These are phyloP conservation scores for Ceratocystis alfenasii DNA, from an alignment of 2,329 filamentous ascomycete genomes.

Conservation along the genomic window DNA sequence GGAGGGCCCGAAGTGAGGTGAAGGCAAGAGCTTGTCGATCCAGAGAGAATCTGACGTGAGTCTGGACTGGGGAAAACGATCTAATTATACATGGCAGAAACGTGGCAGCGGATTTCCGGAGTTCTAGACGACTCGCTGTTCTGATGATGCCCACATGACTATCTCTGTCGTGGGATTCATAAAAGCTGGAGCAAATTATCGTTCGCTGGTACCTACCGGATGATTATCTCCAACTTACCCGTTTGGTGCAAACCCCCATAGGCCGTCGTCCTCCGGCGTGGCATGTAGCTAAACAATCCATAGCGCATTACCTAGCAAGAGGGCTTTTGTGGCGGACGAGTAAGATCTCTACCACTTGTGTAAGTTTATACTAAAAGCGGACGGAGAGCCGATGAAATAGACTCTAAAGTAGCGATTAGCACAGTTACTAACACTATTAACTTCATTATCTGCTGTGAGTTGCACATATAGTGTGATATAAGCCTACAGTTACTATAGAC, in stretches of 20 bases:
- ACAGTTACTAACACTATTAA: no score
- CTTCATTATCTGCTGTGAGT: no score
- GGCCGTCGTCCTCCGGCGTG: neutral
- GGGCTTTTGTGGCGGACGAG: neutral
- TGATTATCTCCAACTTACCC: conserved; percentile 1
- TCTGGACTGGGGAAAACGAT: neutral
- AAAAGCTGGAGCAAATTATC: neutral
- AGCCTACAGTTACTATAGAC: no score
- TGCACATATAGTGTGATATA: no score
- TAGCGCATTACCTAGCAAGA: neutral
- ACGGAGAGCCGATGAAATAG: neutral
- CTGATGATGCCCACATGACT: neutral
- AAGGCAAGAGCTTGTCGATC: neutral
- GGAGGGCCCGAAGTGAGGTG: neutral
- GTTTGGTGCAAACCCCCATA: neutral
- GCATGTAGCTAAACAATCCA: neutral
- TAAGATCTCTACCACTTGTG: neutral
- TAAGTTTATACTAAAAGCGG: neutral
- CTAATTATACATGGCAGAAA: conserved; percentile 4
- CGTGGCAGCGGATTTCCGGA: neutral
- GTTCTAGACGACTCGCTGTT: neutral
- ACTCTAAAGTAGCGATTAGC: no score
- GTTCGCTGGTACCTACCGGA: neutral
- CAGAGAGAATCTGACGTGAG: neutral
- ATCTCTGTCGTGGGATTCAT: neutral